Evolutionary conservation across 352 stramenopile species (phyloP).

Genomic region (Phytopythium delawarense): DNA sequence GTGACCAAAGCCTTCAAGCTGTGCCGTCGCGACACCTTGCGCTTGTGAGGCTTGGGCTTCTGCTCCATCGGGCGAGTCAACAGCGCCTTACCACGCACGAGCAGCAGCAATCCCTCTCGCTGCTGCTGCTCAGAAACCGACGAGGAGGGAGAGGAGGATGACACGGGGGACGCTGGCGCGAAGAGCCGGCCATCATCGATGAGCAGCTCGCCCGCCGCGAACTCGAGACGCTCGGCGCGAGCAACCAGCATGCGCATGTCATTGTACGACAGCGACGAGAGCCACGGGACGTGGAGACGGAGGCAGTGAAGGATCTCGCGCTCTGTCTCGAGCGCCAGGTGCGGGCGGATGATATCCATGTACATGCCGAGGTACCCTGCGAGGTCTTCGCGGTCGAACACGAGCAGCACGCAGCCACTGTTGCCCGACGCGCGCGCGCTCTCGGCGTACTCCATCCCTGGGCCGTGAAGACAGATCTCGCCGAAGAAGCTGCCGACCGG

Average conservation of each 20-base stretch:
- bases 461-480: conserved; percentile 37
- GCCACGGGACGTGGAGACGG: conserved; percentile 36
- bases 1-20: neutral
- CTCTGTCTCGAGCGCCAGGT: conserved; percentile 47
- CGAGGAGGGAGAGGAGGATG: neutral
- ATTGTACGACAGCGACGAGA: conserved; percentile 38
- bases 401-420: conserved; percentile 34
- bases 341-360: conserved; percentile 59
- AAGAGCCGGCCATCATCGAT: conserved; percentile 35
- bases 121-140: conserved; percentile 4
- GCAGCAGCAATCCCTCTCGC: conserved; percentile 25
- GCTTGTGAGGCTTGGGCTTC: conserved; percentile 7
- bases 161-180: conserved; percentile 4
- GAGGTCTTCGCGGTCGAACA: conserved; percentile 48
- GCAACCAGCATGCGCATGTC: conserved; percentile 46
- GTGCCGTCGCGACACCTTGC: neutral
- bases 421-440: conserved; percentile 25
- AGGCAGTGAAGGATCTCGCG: conserved; percentile 47
- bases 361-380: conserved; percentile 59
- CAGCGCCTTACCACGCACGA: conserved; percentile 23
- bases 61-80: conserved; percentile 5
- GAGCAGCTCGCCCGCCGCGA: conserved; percentile 35
- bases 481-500: conserved; percentile 51
- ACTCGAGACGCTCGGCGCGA: conserved; percentile 38
- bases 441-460: conserved; percentile 41